A percentile compares a stretch with the other conserved stretches of the same genome.
Evolutionary conservation across 257 asterid species (phyloP).

Genomic region (Ilex asprella): DNA sequence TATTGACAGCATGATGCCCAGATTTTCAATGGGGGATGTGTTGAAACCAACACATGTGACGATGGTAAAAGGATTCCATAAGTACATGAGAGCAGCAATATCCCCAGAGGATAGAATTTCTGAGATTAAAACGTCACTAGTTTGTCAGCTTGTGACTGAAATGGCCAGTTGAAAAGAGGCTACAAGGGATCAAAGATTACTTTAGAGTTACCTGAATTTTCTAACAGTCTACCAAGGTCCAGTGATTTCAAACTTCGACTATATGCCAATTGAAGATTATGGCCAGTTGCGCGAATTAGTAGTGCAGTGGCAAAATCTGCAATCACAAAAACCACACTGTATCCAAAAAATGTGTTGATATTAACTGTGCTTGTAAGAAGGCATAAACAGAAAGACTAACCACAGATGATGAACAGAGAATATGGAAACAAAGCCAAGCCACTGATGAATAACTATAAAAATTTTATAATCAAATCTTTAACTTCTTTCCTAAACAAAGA

Average conservation of each 20-base stretch:
- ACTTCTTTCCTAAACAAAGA: too few relatives aligned
- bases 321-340: conserved; percentile 78
- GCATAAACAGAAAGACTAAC: conserved; percentile 9
- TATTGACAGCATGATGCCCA: conserved; percentile 62
- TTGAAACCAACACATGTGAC: conserved; percentile 82
- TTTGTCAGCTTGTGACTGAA: conserved; percentile 11
- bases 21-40: conserved; percentile 77
- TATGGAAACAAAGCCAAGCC: too few relatives aligned
- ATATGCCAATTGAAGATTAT: conserved; percentile 45
- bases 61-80: conserved; percentile 93
- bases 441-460: too few relatives aligned
- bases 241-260: conserved; percentile 45
- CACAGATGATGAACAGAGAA: conserved; percentile 7
- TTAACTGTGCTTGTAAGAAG: conserved; percentile 9
- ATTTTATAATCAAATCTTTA: too few relatives aligned
- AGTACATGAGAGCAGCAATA: conserved; percentile 84
- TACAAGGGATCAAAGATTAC: neutral
- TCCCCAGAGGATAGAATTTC: conserved; percentile 76
- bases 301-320: conserved; percentile 81
- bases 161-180: neutral
- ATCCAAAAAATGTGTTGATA: conserved; percentile 67
- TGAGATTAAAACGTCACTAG: conserved; percentile 21
- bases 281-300: conserved; percentile 80
- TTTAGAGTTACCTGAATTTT: conserved; percentile 32
- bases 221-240: conserved; percentile 44